A percentile compares a stretch with the other conserved stretches of the same genome.
These are phyloP conservation scores for Huntiella abstrusa DNA, from an alignment of 2,329 filamentous ascomycete species.

Conservation along the genomic window DNA sequence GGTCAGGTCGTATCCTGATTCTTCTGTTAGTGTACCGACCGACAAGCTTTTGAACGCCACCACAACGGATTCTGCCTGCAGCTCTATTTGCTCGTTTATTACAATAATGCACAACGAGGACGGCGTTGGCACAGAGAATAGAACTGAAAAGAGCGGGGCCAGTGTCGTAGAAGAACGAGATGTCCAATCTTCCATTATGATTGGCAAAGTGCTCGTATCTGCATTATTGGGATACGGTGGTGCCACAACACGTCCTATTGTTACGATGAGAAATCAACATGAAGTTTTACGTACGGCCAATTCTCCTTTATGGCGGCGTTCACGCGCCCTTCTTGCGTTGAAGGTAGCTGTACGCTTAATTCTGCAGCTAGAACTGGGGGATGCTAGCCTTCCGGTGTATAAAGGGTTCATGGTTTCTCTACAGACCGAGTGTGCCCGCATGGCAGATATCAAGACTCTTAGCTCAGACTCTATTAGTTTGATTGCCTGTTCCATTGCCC, in stretches of 20 bases:
- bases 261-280: conserved; percentile 34
- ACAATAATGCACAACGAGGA: conserved; percentile 17
- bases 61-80: too few species aligned
- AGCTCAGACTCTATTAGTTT: too few species aligned
- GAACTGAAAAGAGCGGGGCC: conserved; percentile 20
- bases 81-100: conserved; percentile 11
- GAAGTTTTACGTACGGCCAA: conserved; percentile 26
- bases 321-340: conserved; percentile 35
- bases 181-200: conserved; percentile 27
- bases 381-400: conserved; percentile 19
- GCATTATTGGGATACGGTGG: conserved; percentile 22
- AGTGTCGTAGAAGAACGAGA: conserved; percentile 26
- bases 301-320: conserved; percentile 28
- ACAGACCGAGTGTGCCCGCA: too few species aligned
- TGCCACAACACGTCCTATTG: conserved; percentile 13
- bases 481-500: too few species aligned
- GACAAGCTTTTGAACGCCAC: too few species aligned
- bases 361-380: background rate
- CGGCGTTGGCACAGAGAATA: conserved; percentile 11
- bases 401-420: conserved; percentile 32
- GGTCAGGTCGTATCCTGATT: conserved; percentile 16
- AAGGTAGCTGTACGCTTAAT: conserved; percentile 29
- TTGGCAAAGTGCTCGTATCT: conserved; percentile 28
- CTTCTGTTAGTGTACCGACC: conserved; percentile 4
- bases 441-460: too few species aligned